Conservation (phyloP, 441 rosid species). For the Capsella rubella region DNA sequence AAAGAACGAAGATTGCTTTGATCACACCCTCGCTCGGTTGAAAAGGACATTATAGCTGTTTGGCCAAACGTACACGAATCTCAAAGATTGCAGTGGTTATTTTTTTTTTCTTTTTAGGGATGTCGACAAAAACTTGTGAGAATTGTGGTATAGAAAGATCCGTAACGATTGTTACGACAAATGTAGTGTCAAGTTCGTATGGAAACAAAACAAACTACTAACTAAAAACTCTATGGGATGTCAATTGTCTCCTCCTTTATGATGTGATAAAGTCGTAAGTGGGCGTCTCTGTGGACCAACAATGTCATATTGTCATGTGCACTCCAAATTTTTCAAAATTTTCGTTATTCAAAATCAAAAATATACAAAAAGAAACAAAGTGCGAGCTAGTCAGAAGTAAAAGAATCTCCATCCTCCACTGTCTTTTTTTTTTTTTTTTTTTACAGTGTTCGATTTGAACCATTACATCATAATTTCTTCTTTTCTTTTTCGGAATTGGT, state of each 20-base stretch:
- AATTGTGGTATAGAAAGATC: constrained; percentile 16
- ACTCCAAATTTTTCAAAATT: constrained; percentile 38
- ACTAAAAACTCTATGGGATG: constrained; percentile 22
- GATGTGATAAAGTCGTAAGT: constrained; percentile 42
- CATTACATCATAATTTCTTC: constrained; percentile 14
- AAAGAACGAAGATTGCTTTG: constrained; percentile 14
- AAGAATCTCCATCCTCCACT: constrained; percentile 16
- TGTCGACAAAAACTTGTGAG: constrained; percentile 4
- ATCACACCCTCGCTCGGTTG: constrained; percentile 22
- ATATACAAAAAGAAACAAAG: background rate
- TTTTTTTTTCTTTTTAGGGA: background rate
- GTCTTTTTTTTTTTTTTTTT: constrained; percentile 27
- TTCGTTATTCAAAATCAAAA: background rate
- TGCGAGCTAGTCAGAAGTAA: constrained; percentile 27
- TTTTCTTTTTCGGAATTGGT: constrained; percentile 11
- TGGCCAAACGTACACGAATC: constrained; percentile 35
- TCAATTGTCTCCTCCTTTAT: constrained; percentile 28
- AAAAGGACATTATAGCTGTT: constrained; percentile 28
- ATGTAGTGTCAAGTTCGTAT: constrained; percentile 20
- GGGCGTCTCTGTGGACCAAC: constrained; percentile 43
- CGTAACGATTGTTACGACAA: constrained; percentile 32
- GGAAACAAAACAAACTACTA: constrained; percentile 11
- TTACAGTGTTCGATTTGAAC: constrained; percentile 23
- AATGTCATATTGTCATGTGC: constrained; percentile 45
- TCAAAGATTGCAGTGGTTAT: constrained; percentile 23